phyloP scores from a whole-genome alignment of 371 early-diverging fungal species.

The Rhizomucor miehei region DNA sequence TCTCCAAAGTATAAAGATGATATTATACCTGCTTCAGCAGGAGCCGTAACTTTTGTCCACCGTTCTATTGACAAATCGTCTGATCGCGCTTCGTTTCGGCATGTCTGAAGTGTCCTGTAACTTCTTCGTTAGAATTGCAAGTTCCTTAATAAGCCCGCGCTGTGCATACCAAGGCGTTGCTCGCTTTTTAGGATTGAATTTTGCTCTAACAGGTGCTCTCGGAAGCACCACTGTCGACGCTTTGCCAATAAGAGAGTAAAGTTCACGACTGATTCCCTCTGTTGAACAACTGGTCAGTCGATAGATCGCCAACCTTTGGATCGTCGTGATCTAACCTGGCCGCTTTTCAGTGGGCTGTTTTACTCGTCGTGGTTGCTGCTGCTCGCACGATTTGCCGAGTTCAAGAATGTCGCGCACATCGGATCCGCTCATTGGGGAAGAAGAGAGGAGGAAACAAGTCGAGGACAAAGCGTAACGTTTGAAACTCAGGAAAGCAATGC shows the following conservation, averaged over 20 bases:
- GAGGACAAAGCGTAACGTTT: neutral
- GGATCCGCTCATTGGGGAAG: slow-evolving; percentile 44
- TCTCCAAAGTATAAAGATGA: slow-evolving; percentile 56
- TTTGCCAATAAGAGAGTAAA: slow-evolving; percentile 69
- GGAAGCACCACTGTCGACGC: slow-evolving; percentile 64
- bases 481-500: neutral
- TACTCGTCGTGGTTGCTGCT: slow-evolving; percentile 18
- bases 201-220: slow-evolving; percentile 65
- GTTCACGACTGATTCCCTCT: slow-evolving; percentile 71
- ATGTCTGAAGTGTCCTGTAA: slow-evolving; percentile 64
- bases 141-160: neutral
- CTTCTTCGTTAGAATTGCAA: slow-evolving; percentile 2
- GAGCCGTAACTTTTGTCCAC: slow-evolving; percentile 69
- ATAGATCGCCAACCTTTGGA: neutral
- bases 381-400: slow-evolving; percentile 44
- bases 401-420: slow-evolving; percentile 70
- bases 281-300: neutral
- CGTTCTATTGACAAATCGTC: slow-evolving; percentile 71
- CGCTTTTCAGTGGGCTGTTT: slow-evolving; percentile 47
- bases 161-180: slow-evolving; percentile 57
- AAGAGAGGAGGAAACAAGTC: neutral
- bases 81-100: slow-evolving; percentile 72
- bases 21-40: slow-evolving; percentile 26
- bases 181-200: slow-evolving; percentile 64
- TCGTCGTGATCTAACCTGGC: slow-evolving; percentile 34